Percentiles rank a stretch among this genome's conserved stretches.
Evolutionary conservation across 495 filamentous ascomycete genomes (phyloP).

Genomic region (Talaromyces trachyspermus): DNA sequence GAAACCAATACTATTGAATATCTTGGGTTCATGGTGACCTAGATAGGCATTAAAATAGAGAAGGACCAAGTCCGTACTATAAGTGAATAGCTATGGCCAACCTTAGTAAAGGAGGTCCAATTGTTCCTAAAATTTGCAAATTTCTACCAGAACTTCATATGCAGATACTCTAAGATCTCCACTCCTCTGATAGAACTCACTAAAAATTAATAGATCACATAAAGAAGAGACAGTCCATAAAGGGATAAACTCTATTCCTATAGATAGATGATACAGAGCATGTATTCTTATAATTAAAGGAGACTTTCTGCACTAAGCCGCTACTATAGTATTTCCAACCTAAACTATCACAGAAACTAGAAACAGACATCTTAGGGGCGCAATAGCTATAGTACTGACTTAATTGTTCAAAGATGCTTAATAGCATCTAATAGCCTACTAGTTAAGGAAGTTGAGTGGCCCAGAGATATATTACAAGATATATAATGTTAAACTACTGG

Average conservation of each 20-base stretch:
- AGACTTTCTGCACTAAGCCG: no score
- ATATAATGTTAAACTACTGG: neutral
- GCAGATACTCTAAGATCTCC: conserved; percentile 13
- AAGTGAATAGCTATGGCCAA: conserved; percentile 11
- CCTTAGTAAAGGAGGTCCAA: conserved; percentile 14
- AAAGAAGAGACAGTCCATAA: conserved; percentile 7
- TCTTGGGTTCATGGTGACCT: conserved; percentile 16
- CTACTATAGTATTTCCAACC: no score
- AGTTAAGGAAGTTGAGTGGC: neutral
- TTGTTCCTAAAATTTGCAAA: conserved; percentile 22
- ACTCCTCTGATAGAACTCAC: conserved; percentile 6
- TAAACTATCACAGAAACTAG: no score
- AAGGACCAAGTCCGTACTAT: conserved; percentile 15
- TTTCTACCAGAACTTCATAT: conserved; percentile 26
- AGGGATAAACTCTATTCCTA: neutral
- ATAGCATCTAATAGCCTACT: conserved; percentile 11
- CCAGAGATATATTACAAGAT: neutral
- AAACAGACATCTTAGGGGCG: conserved; percentile 15
- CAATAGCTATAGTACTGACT: conserved; percentile 8
- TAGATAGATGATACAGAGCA: no score
- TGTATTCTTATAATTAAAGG: no score
- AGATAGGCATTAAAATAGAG: conserved; percentile 15
- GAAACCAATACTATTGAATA: conserved; percentile 12
- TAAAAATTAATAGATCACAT: no score
- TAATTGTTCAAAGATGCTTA: conserved; percentile 6